Base-by-base conservation (phyloP, 805 yeast species). In the Vanderwaltozyma tropicalis region DNA sequence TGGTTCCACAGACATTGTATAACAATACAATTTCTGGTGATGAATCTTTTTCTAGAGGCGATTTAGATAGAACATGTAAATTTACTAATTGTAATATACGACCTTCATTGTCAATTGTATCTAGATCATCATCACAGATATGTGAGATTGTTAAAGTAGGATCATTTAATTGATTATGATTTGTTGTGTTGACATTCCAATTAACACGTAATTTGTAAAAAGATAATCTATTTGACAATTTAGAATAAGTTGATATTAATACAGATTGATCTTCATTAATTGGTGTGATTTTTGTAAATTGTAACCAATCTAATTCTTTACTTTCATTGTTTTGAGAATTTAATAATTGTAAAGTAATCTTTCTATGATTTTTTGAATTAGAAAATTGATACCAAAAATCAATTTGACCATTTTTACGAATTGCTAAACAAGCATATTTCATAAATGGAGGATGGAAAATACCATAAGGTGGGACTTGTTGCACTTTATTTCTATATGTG, bases 341-440 rank as follows among this genome's bases (percentile, higher is more conserved):
- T 26, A 46, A 40, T n/a, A 59, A 34, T 28, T 58, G 61, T 19
- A 56, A 38, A 1, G 58, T 52, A 1, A 59, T 52, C 37, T 60
- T 60, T 34, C 59, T 60, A 38, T 57, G 61, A 36, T 57, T 62
- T 34, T 59, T 60, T 2, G 64, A 60, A 38, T 60, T 60, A 11
- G 63, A 60, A 35, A 60, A 56, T 39, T 60, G 63, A 34, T 60
- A 60, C 64, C 64, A 60, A 31, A 60, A 55, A 40, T 57, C 62
- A 28, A 60, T 42, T 38, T 59, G 61, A 17, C 62, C 62, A 38
- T 57, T 58, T 32, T 47, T 53, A 41, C 64, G 53, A 16, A 59
- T 44, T 5, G 57, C 62, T 31, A 52, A 38, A 39, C 61, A 60
- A 10, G 63, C 61, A 45, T 57, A 57, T 43, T 60, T 59, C 48